These are phyloP conservation scores for Chaetomidium leptoderma DNA, from an alignment of 495 filamentous ascomycete genomes.

Conservation along the genomic window DNA sequence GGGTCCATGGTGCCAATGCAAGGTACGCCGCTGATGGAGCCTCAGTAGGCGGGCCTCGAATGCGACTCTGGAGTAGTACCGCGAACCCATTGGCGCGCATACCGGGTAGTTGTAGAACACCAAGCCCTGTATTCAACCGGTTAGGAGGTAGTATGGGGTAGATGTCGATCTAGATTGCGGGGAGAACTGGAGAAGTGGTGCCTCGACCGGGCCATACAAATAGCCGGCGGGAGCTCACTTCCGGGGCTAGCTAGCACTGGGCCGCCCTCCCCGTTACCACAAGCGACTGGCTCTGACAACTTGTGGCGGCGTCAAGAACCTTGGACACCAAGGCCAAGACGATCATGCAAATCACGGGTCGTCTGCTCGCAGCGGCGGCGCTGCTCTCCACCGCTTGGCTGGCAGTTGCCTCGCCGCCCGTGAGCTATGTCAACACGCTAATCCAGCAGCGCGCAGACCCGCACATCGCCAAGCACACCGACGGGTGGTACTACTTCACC, in stretches of 20 bases:
- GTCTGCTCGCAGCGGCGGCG: not conserved
- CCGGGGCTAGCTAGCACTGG: not conserved
- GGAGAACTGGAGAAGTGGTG: not conserved
- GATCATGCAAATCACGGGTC: not conserved
- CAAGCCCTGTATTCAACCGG: constrained; percentile 5
- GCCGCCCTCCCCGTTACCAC: not conserved
- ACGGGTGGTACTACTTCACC: constrained; percentile 51
- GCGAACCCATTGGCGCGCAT: constrained; percentile 15
- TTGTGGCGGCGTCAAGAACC: not conserved
- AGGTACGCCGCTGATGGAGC: not conserved
- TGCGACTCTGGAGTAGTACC: not conserved
- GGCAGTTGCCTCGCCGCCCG: constrained; percentile 16
- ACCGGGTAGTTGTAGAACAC: not conserved
- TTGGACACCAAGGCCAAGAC: not conserved
- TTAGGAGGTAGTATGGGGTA: not conserved
- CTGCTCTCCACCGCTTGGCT: not conserved
- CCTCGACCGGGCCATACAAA: not conserved
- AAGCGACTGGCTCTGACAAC: not conserved
- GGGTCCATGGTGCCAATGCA: not conserved
- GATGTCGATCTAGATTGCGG: not conserved
- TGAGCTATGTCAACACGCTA: constrained; percentile 27
- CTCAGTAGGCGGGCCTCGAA: not conserved
- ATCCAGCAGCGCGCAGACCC: constrained; percentile 29
- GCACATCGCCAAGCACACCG: constrained; percentile 41
- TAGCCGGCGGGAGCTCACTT: constrained; percentile 4